Base-by-base conservation (phyloP, 768 basidiomycete species). In the Pleurotus cornucopiae region DNA sequence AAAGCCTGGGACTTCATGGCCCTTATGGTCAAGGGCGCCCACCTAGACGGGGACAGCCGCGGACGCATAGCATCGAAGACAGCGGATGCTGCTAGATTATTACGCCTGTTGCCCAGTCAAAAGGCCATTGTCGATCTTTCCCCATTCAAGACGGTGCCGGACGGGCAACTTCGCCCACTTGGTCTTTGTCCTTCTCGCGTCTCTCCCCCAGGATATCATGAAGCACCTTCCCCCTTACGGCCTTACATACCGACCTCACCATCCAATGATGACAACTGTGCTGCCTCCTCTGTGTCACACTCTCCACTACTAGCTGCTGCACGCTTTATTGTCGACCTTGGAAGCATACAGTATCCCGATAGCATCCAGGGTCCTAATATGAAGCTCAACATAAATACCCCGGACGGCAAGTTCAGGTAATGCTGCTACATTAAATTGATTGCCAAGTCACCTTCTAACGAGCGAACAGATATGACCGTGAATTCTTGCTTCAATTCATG, bases 401-500 rank as follows among this genome's bases (percentile, higher is more conserved):
- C 86, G 71, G 84, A 91, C 55, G 94, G 94, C 63, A 95, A 93
- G 71, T 96, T 93, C 77, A 83, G 87, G 91, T 91, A 71, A 58
- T 63, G 58, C 21, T 53, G 37, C 47, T 41, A 23, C 30, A 30
- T 30, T n/a, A 5, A 37, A 1, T 26, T 45, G 18, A 26, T 46
- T 43, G 1, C 51, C 39, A 6, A 12, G 21, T 26, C 30, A 26
- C 30, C 21, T 46, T 12, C 40, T 55, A 14, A 3, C 16, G 44
- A 53, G 4, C 60, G 13, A n/a, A 20, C 59, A 93, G 96, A 65
- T 99, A 99, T 68, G 94, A 98, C 69, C 93, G 95, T 39, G 93
- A 95, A n/a, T 99, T 99, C 84, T 81, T 99, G 20, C 73, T 99
- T 58, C 96, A 99, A 68, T 99, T 99, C 76, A 94, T 97, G 91